Evolutionary conservation across 805 yeast genomes (phyloP), one percentile per base, ranked within the genome.

Genomic region (Saturnispora zaruensis): DNA sequence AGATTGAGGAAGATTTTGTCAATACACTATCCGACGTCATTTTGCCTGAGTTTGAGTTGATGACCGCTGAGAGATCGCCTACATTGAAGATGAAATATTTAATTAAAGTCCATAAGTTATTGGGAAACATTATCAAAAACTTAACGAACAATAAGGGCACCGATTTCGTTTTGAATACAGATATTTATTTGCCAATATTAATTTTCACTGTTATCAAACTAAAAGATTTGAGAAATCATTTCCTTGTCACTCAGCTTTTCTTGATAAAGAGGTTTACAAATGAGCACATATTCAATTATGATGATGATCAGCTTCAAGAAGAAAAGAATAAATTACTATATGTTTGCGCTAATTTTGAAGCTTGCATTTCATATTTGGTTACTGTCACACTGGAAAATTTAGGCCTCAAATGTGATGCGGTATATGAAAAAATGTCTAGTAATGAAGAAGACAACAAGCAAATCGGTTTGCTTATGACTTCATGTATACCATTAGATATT

Each of bases 261-360:
- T 61, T 65, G 44, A 65, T 66, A 41, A 67, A 66, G 49, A 55
- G 68, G 38, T 67, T 66, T 49, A 50, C 63, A 32, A 66, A 67
- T 49, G 63, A 61, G 38, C 48, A 43, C 25, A 52, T 66, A 7
- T 66, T 59, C 51, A 55, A 54, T 16, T 47, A 46, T 23, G 52
- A 53, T 6, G 34, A 36, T 32, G 65, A 59, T 23, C 54, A 56
- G 11, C 46, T 51, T 33, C 60, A 62, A 45, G 58, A 57, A n/a
- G 68, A 65, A 42, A 59, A 50, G 23, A 69, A 70, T 5, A 64
- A 63, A 43, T 48, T 67, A 32, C 50, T 66, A 16, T 67, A 67
- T 46, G 67, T 66, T 16, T 53, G 64, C 41, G 67, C 72, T 1
- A 67, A 67, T 46, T 59, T 66, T 46, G 71, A 67, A 51, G 72